Percentiles rank a stretch among this genome's conserved stretches.
These are phyloP conservation scores for Salix dunnii DNA, from an alignment of 345 rosid species.

Conservation along the genomic window DNA sequence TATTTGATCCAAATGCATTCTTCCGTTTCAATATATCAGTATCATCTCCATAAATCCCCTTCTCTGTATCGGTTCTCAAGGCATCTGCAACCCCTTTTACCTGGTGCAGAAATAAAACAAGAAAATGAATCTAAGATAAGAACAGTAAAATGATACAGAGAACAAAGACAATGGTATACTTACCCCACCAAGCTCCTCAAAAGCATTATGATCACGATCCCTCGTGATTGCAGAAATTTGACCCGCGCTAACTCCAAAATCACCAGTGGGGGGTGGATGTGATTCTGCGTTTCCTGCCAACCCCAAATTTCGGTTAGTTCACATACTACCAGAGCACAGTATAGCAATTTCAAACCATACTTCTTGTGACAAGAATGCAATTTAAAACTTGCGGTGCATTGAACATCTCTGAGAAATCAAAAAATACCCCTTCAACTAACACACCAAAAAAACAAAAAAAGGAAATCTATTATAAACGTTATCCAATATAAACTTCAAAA, in stretches of 20 bases:
- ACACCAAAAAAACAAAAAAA: neutral
- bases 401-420: neutral
- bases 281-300: constrained; percentile 30
- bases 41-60: constrained; percentile 66
- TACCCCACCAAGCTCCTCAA: constrained; percentile 74
- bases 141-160: neutral
- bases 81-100: constrained; percentile 64
- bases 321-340: neutral
- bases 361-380: neutral
- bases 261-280: constrained; percentile 42
- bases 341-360: neutral
- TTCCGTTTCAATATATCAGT: constrained; percentile 59
- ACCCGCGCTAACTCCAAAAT: constrained; percentile 64
- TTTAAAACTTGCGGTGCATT: neutral
- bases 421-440: neutral
- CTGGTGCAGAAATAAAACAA: constrained; percentile 34
- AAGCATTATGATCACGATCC: constrained; percentile 57
- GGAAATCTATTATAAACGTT: neutral
- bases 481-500: neutral
- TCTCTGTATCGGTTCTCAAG: constrained; percentile 58
- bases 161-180: constrained; percentile 15
- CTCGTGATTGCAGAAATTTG: constrained; percentile 73
- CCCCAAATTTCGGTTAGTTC: neutral
- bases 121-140: constrained; percentile 5
- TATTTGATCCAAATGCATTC: constrained; percentile 85